phyloP scores from a whole-genome alignment of 2,329 filamentous ascomycete species.

The Cordyceps pruinosa region DNA sequence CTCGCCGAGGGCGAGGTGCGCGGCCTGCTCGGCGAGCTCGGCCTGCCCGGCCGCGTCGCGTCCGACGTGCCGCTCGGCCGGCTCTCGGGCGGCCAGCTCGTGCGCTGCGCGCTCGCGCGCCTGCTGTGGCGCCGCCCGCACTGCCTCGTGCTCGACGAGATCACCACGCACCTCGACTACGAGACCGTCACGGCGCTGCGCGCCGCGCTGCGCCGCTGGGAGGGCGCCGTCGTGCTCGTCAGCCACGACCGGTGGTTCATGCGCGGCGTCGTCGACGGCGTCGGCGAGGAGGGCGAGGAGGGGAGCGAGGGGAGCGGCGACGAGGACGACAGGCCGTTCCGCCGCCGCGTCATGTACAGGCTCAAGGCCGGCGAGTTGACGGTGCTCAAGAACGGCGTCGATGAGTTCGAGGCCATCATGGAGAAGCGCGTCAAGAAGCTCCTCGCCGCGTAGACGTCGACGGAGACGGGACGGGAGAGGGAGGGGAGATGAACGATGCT shows the following conservation, averaged over 20 bases:
- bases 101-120: slow-evolving; percentile 57
- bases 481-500: not conserved
- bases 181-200: slow-evolving; percentile 70
- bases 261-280: slow-evolving; percentile 62
- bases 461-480: not conserved
- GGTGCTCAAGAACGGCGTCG: slow-evolving; percentile 52
- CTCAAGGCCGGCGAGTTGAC: slow-evolving; percentile 51
- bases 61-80: slow-evolving; percentile 67
- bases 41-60: slow-evolving; percentile 61
- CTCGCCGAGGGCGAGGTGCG: slow-evolving; percentile 63
- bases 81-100: slow-evolving; percentile 74
- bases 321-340: slow-evolving; percentile 32
- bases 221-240: slow-evolving; percentile 69
- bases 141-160: slow-evolving; percentile 69
- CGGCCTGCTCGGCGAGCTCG: slow-evolving; percentile 59
- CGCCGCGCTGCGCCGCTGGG: slow-evolving; percentile 58
- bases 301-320: slow-evolving; percentile 26
- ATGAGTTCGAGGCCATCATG: slow-evolving; percentile 57
- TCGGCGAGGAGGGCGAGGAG: slow-evolving; percentile 36
- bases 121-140: slow-evolving; percentile 65
- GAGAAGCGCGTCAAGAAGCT: slow-evolving; percentile 50
- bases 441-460: slow-evolving; percentile 17
- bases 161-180: slow-evolving; percentile 79
- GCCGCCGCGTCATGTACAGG: slow-evolving; percentile 52
- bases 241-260: slow-evolving; percentile 81